phyloP scores from a whole-genome alignment of 2,329 filamentous ascomycete genomes.

The Apiospora malaysiana region DNA sequence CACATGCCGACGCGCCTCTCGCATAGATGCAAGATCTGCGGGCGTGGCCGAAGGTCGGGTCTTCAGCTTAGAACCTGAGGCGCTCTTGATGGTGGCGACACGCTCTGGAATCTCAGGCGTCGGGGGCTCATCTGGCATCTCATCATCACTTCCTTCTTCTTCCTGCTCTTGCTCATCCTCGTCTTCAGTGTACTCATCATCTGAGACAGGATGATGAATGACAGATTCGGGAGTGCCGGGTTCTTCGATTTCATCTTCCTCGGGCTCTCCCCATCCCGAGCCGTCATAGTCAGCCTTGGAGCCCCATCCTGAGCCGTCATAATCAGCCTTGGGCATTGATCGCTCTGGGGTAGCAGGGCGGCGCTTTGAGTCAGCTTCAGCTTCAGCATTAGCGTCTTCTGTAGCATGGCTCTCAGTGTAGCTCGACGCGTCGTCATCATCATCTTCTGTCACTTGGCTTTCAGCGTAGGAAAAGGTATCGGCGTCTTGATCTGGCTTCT shows the following conservation, averaged over 20 bases:
- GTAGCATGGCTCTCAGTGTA: neutral
- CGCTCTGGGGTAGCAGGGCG: conserved; percentile 56
- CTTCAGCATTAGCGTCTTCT: neutral
- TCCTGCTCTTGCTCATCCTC: conserved; percentile 42
- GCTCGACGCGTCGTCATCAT: neutral
- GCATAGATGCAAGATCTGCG: conserved; percentile 83
- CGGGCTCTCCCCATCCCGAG: conserved; percentile 57
- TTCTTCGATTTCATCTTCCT: conserved; percentile 61
- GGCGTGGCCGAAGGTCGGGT: conserved; percentile 88
- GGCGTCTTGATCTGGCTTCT: conserved; percentile 43
- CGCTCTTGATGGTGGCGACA: conserved; percentile 82
- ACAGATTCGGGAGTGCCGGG: conserved; percentile 87
- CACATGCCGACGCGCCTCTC: conserved; percentile 82
- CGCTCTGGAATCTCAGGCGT: conserved; percentile 78
- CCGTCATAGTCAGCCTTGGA: conserved; percentile 23
- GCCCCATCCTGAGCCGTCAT: conserved; percentile 50
- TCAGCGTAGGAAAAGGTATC: conserved; percentile 33
- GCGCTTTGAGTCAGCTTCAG: conserved; percentile 31
- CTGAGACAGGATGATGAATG: conserved; percentile 74
- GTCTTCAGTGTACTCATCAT: conserved; percentile 44
- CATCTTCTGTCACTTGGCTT: neutral
- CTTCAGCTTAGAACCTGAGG: conserved; percentile 84
- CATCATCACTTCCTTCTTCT: conserved; percentile 40
- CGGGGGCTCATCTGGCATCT: conserved; percentile 35
- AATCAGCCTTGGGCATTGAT: conserved; percentile 55